Conservation (phyloP, 805 yeast genomes). For the Wickerhamiella brachini region DNA sequence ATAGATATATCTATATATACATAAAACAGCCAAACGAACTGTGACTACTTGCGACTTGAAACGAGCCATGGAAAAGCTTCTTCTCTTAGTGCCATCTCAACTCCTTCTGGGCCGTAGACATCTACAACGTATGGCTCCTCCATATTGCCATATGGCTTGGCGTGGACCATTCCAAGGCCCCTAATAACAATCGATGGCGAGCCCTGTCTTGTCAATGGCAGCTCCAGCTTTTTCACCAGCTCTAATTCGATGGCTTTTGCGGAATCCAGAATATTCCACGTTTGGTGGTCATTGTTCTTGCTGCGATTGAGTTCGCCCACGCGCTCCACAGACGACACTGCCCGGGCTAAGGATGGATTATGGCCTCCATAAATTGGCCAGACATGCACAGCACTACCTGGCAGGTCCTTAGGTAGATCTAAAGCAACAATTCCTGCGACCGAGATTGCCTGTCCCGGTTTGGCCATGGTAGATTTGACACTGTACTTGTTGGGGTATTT, state of each 20-base stretch:
- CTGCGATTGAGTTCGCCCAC: constrained; percentile 10
- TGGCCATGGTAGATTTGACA: constrained; percentile 16
- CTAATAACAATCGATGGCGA: constrained; percentile 17
- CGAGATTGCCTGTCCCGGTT: constrained; percentile 23
- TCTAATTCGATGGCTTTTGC: neutral
- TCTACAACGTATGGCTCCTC: constrained; percentile 16
- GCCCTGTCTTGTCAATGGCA: constrained; percentile 9
- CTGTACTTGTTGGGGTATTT: constrained; percentile 15
- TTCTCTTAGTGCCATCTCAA: constrained; percentile 16
- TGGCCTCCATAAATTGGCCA: constrained; percentile 21
- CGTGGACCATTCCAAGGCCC: constrained; percentile 24
- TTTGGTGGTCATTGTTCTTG: constrained; percentile 11
- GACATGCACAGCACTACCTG: constrained; percentile 16
- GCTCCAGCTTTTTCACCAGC: constrained; percentile 7
- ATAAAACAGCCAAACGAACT: no score
- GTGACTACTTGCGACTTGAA: neutral
- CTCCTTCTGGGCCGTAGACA: constrained; percentile 17
- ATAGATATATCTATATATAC: no score
- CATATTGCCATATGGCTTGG: constrained; percentile 20
- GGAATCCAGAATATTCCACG: constrained; percentile 16
- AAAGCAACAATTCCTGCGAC: constrained; percentile 25
- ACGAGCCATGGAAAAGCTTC: constrained; percentile 3
- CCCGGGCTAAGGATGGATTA: constrained; percentile 12
- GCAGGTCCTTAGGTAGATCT: constrained; percentile 14
- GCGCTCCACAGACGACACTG: constrained; percentile 15